Conservation (phyloP, 2,329 filamentous ascomycete genomes). For the Colletotrichum sp. region DNA sequence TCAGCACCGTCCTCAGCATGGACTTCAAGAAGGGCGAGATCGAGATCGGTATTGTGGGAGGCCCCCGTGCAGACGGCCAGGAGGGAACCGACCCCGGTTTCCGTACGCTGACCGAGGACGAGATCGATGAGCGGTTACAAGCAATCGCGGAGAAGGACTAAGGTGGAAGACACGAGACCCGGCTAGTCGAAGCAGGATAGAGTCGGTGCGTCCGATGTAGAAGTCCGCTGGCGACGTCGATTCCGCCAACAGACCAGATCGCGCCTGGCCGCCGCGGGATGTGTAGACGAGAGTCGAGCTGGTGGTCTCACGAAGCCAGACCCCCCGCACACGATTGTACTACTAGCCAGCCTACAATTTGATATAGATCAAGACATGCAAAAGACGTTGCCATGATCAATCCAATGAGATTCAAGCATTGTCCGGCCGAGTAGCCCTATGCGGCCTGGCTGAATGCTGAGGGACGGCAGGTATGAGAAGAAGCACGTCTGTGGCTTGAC, state of each 20-base stretch:
- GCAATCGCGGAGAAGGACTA: conserved; percentile 99
- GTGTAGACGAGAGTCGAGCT: conserved; percentile 5
- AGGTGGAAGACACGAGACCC: conserved; percentile 34
- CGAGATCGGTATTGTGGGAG: conserved; percentile 96
- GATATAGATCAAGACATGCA: conserved; percentile 30
- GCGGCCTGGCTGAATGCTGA: conserved; percentile 23
- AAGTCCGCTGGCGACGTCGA: neutral
- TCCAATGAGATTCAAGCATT: neutral
- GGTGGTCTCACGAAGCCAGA: conserved; percentile 3
- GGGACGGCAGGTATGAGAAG: neutral
- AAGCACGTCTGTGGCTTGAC: neutral
- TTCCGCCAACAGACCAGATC: conserved; percentile 2
- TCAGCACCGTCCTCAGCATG: conserved; percentile 96
- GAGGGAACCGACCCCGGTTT: conserved; percentile 82
- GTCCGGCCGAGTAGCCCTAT: neutral
- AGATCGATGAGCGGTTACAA: conserved; percentile 98
- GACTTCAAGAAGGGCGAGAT: conserved; percentile 99
- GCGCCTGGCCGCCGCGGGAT: conserved; percentile 1
- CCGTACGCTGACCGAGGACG: conserved; percentile 90
- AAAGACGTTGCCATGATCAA: conserved; percentile 10
- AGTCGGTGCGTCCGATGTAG: conserved; percentile 5
- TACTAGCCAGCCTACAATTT: conserved; percentile 23
- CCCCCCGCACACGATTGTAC: conserved; percentile 17
- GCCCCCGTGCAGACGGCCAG: conserved; percentile 80
- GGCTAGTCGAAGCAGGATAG: conserved; percentile 7